A percentile compares a stretch with the other conserved stretches of the same genome.
Conservation (phyloP, 176 grass and related monocot species). For the Cenchrus fungigraminus region DNA sequence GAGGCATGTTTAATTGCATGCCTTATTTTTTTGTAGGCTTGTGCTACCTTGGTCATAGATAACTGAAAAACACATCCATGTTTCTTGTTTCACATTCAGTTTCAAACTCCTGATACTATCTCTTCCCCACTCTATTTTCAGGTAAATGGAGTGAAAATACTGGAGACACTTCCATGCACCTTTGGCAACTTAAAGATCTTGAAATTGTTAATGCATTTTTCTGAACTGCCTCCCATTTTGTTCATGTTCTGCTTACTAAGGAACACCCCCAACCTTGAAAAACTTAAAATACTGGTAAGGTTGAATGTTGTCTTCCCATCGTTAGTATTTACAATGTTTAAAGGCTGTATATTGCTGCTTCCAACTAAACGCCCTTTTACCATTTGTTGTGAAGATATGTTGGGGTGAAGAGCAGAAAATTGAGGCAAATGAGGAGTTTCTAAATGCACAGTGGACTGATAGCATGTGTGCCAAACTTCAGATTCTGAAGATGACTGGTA, state of each 20-base stretch:
- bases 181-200: slow-evolving; percentile 32
- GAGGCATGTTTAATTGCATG: no score
- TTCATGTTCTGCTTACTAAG: slow-evolving; percentile 27
- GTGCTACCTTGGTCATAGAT: background rate
- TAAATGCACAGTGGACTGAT: slow-evolving; percentile 37
- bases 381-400: slow-evolving; percentile 10
- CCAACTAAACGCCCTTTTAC: background rate
- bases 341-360: background rate
- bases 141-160: slow-evolving; percentile 10
- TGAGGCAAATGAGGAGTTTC: slow-evolving; percentile 21
- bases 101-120: background rate
- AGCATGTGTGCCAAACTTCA: slow-evolving; percentile 46
- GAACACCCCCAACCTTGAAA: slow-evolving; percentile 29
- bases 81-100: background rate
- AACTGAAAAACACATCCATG: background rate
- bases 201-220: slow-evolving; percentile 23
- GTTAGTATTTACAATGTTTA: background rate
- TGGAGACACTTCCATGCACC: slow-evolving; percentile 27
- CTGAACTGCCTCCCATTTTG: slow-evolving; percentile 29
- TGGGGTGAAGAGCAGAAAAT: background rate
- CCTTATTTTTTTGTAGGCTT: no score
- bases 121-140: background rate
- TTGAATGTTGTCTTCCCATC: background rate
- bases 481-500: slow-evolving; percentile 17
- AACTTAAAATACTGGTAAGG: slow-evolving; percentile 33